phyloP scores from a whole-genome alignment of 176 grass and related monocot species.

The Elymus sibiricus region DNA sequence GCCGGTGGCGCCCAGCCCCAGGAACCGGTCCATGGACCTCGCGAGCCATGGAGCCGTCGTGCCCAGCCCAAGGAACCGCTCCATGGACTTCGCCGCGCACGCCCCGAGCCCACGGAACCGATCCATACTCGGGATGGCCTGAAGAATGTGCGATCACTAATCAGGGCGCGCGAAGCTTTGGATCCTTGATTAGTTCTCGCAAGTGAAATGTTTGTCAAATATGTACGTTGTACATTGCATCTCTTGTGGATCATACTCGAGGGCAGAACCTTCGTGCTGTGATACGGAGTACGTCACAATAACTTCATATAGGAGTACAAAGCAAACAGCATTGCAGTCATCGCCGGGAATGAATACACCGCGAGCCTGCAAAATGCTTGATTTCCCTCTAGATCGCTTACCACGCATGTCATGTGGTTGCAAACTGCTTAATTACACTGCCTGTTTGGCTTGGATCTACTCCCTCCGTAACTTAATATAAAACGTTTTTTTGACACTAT shows the following conservation, averaged over 20 bases:
- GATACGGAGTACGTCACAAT: no score
- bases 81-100: constrained; percentile 15
- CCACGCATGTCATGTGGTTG: no score
- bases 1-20: background rate
- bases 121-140: constrained; percentile 30
- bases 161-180: background rate
- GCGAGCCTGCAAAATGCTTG: no score
- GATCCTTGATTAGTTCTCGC: background rate
- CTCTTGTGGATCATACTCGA: no score
- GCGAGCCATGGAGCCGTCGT: background rate
- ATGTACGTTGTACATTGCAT: background rate
- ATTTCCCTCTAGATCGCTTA: no score
- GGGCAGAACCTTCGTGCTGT: no score
- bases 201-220: background rate
- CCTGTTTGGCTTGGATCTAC: no score
- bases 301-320: background rate
- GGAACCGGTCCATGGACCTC: constrained; percentile 20
- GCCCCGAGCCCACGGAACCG: constrained; percentile 18
- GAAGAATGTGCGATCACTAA: background rate
- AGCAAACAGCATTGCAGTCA: no score
- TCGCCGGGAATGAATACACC: no score
- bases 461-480: no score
- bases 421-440: no score
- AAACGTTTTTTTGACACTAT: no score
- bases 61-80: constrained; percentile 26